Base-by-base conservation (phyloP, 768 basidiomycete species). In the Trametes villosa region DNA sequence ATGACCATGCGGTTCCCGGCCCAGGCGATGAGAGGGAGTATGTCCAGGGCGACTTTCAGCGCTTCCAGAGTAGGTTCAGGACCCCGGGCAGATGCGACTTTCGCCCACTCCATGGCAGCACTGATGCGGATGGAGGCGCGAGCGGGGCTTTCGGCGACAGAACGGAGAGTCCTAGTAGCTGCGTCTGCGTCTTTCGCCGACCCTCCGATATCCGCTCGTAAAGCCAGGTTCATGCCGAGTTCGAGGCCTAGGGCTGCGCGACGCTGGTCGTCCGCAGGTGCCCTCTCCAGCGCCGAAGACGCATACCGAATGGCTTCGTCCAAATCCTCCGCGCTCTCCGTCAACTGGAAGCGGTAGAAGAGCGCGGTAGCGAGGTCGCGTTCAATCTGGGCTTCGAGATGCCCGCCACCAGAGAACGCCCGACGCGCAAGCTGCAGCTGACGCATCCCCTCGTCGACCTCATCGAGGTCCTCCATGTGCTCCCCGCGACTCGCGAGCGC, bases 1-100 rank as follows among this genome's bases (percentile, higher is more conserved):
- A 45, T n/a, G 29, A 34, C 41, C 41, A 54, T 54, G 38, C 53
- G 53, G 42, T 33, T 54, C 12, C 53, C 53, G 7, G 53, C 53
- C 53, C 53, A 54, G 0, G 31, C 53, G 41, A 54, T 27, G 13
- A 45, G n/a, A 2, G 53, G 53, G 18, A 44, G 18, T 7, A 54
- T n/a, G 30, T 54, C 53, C 18, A 54, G 9, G n/a, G 53, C 53
- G 30, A 44, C 53, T n/a, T 45, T 30, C 9, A 54, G 42, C 11
- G 53, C 53, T 2, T 45, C 53, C 42, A 54, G 53, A 5, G 42
- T 24, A 3, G 53, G 27, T 29, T 30, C 29, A 1, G 53, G 53
- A 4, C 53, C 53, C 29, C 40, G 53, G 27, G 12, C 29, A 11
- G 41, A 44, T 18, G 31, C 53, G 3, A 29, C 24, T 11, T 45